Evolutionary conservation across 2,329 filamentous ascomycete species (phyloP).

Genomic region (Fragosphaeria purpurea): DNA sequence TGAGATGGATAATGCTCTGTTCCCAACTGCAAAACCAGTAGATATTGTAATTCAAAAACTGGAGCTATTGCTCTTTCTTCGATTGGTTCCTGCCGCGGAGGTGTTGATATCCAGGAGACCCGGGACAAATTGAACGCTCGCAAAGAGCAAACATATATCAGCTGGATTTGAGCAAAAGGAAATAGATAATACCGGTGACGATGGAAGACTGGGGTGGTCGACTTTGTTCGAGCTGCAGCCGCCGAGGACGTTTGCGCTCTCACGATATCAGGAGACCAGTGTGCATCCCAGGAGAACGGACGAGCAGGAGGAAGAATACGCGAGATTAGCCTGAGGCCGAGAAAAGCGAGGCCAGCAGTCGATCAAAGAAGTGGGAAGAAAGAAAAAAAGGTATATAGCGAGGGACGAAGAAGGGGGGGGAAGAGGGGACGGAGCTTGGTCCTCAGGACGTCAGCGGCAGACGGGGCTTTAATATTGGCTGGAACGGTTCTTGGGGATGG

Average conservation of each 20-base stretch:
- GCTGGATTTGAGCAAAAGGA: background rate
- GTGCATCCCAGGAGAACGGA: background rate
- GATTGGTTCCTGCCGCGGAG: too few species aligned
- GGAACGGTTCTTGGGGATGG: slow-evolving; percentile 11
- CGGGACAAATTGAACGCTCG: too few species aligned
- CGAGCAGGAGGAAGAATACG: background rate
- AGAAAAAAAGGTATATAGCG: background rate
- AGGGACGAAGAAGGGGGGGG: background rate
- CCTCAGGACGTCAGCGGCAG: slow-evolving; percentile 30
- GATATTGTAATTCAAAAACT: too few species aligned
- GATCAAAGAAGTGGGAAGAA: background rate
- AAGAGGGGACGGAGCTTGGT: slow-evolving; percentile 6
- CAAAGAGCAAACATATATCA: background rate
- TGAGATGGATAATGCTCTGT: background rate
- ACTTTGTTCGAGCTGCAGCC: background rate
- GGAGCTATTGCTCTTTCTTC: too few species aligned
- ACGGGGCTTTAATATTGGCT: slow-evolving; percentile 45
- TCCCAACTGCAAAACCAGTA: too few species aligned
- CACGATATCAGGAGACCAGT: background rate
- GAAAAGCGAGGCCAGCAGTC: background rate
- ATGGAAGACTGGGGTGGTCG: background rate
- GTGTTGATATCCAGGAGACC: too few species aligned
- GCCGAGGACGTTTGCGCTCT: background rate
- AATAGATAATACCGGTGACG: background rate
- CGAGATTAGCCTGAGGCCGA: background rate